Evolutionary conservation across 2,329 filamentous ascomycete genomes (phyloP).

Genomic region (Aplosporella prunicola): DNA sequence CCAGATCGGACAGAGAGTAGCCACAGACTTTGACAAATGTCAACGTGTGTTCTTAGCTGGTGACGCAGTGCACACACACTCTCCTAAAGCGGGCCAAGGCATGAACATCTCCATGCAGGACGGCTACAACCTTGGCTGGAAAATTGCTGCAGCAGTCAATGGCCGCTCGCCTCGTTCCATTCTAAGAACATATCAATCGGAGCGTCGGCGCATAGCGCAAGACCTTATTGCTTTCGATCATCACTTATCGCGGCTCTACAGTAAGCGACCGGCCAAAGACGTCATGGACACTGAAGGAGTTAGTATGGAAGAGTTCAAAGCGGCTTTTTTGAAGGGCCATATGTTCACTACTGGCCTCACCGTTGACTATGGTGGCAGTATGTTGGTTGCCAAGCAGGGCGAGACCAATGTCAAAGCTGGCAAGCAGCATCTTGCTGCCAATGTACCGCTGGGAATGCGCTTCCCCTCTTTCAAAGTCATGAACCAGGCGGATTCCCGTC

Average conservation of each 20-base stretch:
- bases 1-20: conserved; percentile 54
- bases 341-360: conserved; percentile 49
- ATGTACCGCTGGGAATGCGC: conserved; percentile 45
- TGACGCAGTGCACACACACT: conserved; percentile 51
- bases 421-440: conserved; percentile 36
- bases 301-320: conserved; percentile 53
- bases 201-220: conserved; percentile 51
- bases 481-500: conserved; percentile 46
- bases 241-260: conserved; percentile 39
- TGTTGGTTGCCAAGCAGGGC: conserved; percentile 42
- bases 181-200: conserved; percentile 44
- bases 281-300: conserved; percentile 52
- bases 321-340: conserved; percentile 50
- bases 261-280: conserved; percentile 45
- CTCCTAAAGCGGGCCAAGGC: conserved; percentile 58
- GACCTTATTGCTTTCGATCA: conserved; percentile 52
- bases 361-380: conserved; percentile 50
- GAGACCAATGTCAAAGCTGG: conserved; percentile 37
- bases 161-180: conserved; percentile 31
- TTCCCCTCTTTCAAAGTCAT: conserved; percentile 51
- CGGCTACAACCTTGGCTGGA: conserved; percentile 50
- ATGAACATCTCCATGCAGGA: conserved; percentile 69
- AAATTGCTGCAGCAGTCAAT: conserved; percentile 42
- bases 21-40: conserved; percentile 45
- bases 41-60: conserved; percentile 60